A percentile compares a stretch with the other conserved stretches of the same genome.
Evolutionary conservation across 768 basidiomycete genomes (phyloP).

Genomic region (Phylloporus arenicola): DNA sequence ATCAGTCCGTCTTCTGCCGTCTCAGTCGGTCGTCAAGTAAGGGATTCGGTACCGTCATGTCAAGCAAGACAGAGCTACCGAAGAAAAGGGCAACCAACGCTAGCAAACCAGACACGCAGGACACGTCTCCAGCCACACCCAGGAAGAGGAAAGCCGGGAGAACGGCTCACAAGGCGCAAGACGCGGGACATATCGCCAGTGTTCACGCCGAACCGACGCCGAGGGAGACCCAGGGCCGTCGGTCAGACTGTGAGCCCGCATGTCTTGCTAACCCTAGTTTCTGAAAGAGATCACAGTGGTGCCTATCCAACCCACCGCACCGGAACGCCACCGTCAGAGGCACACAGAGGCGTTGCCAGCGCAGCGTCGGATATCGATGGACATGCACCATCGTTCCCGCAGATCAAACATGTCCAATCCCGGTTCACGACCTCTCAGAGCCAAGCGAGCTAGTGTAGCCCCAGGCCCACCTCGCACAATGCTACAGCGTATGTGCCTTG

Average conservation of each 20-base stretch:
- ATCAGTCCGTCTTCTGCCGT: slow-evolving; percentile 19
- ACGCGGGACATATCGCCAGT: slow-evolving; percentile 5
- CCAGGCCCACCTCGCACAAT: slow-evolving; percentile 43
- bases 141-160: slow-evolving; percentile 28
- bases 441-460: slow-evolving; percentile 22
- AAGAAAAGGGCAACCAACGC: slow-evolving; percentile 20
- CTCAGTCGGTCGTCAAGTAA: slow-evolving; percentile 13
- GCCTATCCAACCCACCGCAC: slow-evolving; percentile 14
- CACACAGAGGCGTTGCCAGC: slow-evolving; percentile 15
- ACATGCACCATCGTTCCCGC: slow-evolving; percentile 23
- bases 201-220: slow-evolving; percentile 12
- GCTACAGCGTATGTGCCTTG: slow-evolving; percentile 55
- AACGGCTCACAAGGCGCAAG: slow-evolving; percentile 12
- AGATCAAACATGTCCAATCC: slow-evolving; percentile 18
- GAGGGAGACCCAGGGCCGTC: slow-evolving; percentile 22
- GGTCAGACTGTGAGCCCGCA: slow-evolving; percentile 23
- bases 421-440: slow-evolving; percentile 22
- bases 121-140: slow-evolving; percentile 8
- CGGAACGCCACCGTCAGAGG: slow-evolving; percentile 26
- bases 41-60: slow-evolving; percentile 17
- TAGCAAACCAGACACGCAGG: slow-evolving; percentile 14
- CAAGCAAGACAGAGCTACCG: slow-evolving; percentile 20
- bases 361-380: slow-evolving; percentile 25
- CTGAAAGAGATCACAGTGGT: slow-evolving; percentile 18
- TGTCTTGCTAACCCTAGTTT: background rate